Evolutionary conservation across 31 red algal species (phyloP).

Genomic region (Porphyra umbilicalis): DNA sequence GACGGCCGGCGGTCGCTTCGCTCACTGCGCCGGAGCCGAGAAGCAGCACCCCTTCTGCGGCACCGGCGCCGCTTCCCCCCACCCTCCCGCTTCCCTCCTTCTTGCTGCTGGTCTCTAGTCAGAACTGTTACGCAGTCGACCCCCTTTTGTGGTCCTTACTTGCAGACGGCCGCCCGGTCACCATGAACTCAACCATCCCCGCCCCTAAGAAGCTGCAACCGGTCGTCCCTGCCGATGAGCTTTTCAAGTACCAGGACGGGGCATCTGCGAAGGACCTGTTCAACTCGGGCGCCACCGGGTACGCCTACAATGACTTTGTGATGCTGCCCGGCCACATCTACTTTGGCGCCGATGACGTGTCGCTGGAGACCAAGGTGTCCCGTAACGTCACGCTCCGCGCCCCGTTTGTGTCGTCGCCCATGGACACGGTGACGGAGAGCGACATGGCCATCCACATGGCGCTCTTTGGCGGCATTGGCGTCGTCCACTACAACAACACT

Average conservation of each 20-base stretch:
- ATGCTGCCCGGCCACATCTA: constrained; percentile 97
- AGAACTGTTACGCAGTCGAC: too few relatives aligned
- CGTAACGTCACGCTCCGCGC: constrained; percentile 58
- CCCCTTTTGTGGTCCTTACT: too few relatives aligned
- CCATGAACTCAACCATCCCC: too few relatives aligned
- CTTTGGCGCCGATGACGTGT: constrained; percentile 88
- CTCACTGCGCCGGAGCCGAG: too few relatives aligned
- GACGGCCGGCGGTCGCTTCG: too few relatives aligned
- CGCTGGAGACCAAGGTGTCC: constrained; percentile 45
- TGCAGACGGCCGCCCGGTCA: too few relatives aligned
- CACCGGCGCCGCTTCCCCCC: too few relatives aligned
- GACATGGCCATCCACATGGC: constrained; percentile 99
- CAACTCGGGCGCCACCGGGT: constrained; percentile 58
- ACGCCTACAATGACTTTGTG: constrained; percentile 95
- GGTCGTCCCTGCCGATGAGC: constrained; percentile 5
- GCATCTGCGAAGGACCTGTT: constrained; percentile 55
- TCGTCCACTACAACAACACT: constrained; percentile 93
- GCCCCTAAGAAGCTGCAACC: neutral
- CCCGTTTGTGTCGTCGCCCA: constrained; percentile 86
- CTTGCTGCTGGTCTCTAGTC: too few relatives aligned
- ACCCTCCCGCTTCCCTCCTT: too few relatives aligned
- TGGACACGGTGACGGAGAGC: constrained; percentile 99
- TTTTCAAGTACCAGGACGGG: constrained; percentile 78
- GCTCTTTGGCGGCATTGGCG: constrained; percentile 93
- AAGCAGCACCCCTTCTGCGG: too few relatives aligned